Base-by-base conservation (phyloP, 1,284 basidiomycete genomes). In the Fomes fomentarius region DNA sequence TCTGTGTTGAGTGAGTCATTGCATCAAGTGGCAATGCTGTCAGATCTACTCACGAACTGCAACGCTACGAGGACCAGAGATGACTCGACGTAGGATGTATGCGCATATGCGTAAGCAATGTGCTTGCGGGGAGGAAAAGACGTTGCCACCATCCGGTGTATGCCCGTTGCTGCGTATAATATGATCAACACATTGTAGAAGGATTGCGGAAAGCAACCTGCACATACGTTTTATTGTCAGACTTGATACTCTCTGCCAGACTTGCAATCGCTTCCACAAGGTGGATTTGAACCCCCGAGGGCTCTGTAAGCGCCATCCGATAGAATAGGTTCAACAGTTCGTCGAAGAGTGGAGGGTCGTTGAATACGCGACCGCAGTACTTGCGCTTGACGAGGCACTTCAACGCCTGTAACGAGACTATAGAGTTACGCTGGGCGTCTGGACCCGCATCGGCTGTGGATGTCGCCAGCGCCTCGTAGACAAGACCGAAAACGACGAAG, bases 241-340 rank as follows among this genome's bases (percentile, higher is more conserved):
- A 35, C 33, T 57, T 63, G 51, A 89, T 82, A 49, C 82, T 83
- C 5, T 76, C 77, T 4, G 85, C 87, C 61, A 93, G 83, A 12
- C 77, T 76, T 2, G 80, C 77, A 28, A 96, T 74, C 21, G 92
- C 83, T 57, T 91, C 88, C 3, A 95, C 78, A 41, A 98, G 81
- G 57, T 90, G 82, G 0, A 83, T 72, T 66, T 95, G 92, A 21
- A 95, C 82, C 0, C 67, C 72, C 0, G 91, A 84, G 0, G 86
- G 76, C 67, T 97, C 95, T 2, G 91, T 92, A 80, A 98, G 87
- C 0, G 91, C 91, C 70, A 98, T 85, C 2, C 96, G 85, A 69
- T 96, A 94, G 69, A 87, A 93, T 9, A 98, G 74, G 44, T 89
- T 90, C 65, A 90, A 85, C 50, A 99, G 85, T 73, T 99, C 96